Evolutionary conservation across 306 rosid genomes (phyloP).

Genomic region (Abrus precatorius): DNA sequence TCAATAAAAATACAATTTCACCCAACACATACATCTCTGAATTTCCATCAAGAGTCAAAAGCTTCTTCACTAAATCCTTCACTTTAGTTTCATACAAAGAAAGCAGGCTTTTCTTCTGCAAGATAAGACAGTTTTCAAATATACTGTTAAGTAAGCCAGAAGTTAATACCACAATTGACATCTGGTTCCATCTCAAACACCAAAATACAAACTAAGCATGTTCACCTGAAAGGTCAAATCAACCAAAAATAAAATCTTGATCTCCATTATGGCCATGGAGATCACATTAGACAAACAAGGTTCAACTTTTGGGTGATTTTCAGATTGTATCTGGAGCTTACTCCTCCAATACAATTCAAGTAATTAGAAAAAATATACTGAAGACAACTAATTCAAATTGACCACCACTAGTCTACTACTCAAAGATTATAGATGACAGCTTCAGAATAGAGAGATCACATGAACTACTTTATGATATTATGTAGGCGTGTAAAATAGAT

Average conservation of each 20-base stretch:
- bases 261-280: constrained; percentile 12
- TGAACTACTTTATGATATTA: neutral
- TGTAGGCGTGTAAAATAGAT: no score
- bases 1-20: constrained; percentile 33
- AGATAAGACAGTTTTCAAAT: constrained; percentile 51
- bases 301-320: constrained; percentile 17
- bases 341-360: constrained; percentile 16
- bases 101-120: constrained; percentile 85
- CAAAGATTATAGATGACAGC: neutral
- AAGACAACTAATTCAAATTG: constrained; percentile 30
- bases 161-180: constrained; percentile 35
- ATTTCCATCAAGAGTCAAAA: constrained; percentile 72
- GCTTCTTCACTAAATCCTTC: constrained; percentile 76
- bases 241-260: constrained; percentile 29
- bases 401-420: constrained; percentile 8
- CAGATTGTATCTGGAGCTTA: neutral
- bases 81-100: constrained; percentile 75
- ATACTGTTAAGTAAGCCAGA: constrained; percentile 34
- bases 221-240: constrained; percentile 28
- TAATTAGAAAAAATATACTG: neutral
- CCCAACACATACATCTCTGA: constrained; percentile 69
- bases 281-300: constrained; percentile 29
- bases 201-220: constrained; percentile 1
- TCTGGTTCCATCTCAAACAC: constrained; percentile 37
- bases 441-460: constrained; percentile 9